These are phyloP conservation scores for Pterocarpus macrocarpus DNA, from an alignment of 306 rosid genomes.

Conservation along the genomic window DNA sequence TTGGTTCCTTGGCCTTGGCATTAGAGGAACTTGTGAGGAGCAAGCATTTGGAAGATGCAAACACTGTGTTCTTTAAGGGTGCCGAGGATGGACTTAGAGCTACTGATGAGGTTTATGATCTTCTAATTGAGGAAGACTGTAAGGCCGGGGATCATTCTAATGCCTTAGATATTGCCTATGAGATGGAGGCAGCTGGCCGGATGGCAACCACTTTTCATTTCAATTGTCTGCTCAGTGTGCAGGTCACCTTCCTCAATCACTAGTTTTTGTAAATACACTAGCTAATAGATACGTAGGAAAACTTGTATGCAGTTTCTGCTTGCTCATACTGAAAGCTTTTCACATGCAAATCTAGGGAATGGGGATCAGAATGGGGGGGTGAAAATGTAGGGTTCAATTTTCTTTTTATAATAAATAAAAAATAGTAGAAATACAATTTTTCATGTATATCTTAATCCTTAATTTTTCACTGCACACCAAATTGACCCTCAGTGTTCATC, in stretches of 20 bases:
- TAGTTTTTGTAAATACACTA: slow-evolving; percentile 1
- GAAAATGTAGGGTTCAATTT: background rate
- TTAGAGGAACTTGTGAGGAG: slow-evolving; percentile 83
- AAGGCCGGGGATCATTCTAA: slow-evolving; percentile 88
- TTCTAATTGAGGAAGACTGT: slow-evolving; percentile 79
- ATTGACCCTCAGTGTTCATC: slow-evolving; percentile 13
- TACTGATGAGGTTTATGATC: slow-evolving; percentile 84
- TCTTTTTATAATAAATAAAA: no score
- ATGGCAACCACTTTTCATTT: slow-evolving; percentile 97
- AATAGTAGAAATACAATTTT: background rate
- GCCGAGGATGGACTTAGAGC: slow-evolving; percentile 86
- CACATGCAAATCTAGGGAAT: slow-evolving; percentile 9
- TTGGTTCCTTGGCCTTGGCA: slow-evolving; percentile 10
- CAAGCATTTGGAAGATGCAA: slow-evolving; percentile 82
- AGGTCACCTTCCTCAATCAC: slow-evolving; percentile 62
- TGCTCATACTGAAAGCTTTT: background rate
- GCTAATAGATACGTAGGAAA: background rate
- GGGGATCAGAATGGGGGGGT: slow-evolving; percentile 10
- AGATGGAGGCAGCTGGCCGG: slow-evolving; percentile 98
- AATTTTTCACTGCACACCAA: background rate
- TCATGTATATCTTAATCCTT: background rate
- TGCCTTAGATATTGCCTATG: slow-evolving; percentile 85
- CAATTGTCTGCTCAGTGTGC: slow-evolving; percentile 91
- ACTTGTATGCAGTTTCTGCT: background rate
- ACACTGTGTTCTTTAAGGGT: slow-evolving; percentile 82